Conservation (phyloP, 2,329 filamentous ascomycete genomes). For the Dothistroma septosporum region DNA sequence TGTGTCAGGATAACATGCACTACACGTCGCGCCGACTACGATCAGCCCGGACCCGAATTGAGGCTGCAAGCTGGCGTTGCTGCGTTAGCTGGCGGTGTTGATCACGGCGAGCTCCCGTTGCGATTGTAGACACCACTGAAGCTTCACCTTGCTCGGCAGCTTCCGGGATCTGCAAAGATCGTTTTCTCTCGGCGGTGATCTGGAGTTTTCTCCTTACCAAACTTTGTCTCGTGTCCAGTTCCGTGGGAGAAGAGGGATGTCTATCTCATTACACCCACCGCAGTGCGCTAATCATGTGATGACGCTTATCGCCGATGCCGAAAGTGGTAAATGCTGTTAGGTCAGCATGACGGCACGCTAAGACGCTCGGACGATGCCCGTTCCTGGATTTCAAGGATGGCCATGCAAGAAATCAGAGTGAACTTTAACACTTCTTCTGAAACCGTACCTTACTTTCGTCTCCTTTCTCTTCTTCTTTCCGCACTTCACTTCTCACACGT, state of each 20-base stretch:
- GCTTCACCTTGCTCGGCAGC: too few relatives aligned
- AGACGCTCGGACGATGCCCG: neutral
- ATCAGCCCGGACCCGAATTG: neutral
- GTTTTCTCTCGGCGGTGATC: too few relatives aligned
- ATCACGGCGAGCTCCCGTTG: too few relatives aligned
- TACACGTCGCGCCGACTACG: neutral
- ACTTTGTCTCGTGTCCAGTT: too few relatives aligned
- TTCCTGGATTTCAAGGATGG: conserved; percentile 8
- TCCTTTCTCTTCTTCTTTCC: neutral
- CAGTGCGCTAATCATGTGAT: neutral
- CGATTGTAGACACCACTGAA: too few relatives aligned
- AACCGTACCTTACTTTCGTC: neutral
- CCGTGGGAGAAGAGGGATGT: too few relatives aligned
- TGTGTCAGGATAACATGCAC: neutral
- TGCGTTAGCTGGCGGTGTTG: neutral
- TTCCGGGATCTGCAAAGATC: too few relatives aligned
- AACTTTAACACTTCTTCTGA: neutral
- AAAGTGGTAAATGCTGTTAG: conserved; percentile 1
- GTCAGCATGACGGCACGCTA: conserved; percentile 2
- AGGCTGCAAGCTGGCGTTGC: neutral
- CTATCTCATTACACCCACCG: neutral
- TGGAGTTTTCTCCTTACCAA: too few relatives aligned
- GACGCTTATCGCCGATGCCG: neutral
- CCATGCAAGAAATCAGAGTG: neutral
- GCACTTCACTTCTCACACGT: neutral